Conservation (phyloP, 306 rosid species). For the Canavalia ensiformis region DNA sequence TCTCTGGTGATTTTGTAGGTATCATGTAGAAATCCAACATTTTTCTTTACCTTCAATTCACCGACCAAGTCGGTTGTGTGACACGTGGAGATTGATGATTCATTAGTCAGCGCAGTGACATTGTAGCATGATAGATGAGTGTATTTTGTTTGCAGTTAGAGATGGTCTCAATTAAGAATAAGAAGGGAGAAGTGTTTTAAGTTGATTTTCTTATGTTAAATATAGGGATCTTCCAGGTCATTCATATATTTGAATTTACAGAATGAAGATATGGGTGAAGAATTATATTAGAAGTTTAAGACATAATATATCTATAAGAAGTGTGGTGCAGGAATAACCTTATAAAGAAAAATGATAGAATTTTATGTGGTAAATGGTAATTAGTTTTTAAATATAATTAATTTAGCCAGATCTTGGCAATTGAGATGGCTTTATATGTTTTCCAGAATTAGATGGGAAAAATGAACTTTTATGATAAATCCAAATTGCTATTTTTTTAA, state of each 20-base stretch:
- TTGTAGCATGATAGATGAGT: not conserved
- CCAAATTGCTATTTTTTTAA: not conserved
- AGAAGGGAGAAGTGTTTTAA: not conserved
- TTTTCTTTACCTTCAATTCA: not conserved
- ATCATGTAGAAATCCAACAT: not conserved
- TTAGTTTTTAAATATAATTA: not conserved
- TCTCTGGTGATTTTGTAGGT: slow-evolving; percentile 4
- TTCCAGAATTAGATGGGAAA: not conserved
- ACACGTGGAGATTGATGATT: not conserved
- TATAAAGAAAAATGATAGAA: not conserved
- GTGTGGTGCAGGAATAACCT: not conserved
- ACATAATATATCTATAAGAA: not conserved
- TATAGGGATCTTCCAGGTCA: not conserved
- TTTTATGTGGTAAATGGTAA: not conserved
- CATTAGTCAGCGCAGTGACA: not conserved
- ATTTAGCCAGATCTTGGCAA: not conserved
- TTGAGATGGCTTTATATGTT: not conserved
- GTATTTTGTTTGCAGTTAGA: not conserved
- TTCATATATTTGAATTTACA: not conserved
- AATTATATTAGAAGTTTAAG: not conserved
- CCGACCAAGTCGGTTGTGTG: not conserved
- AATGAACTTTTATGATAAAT: not conserved
- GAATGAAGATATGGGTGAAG: not conserved
- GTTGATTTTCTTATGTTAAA: not conserved
- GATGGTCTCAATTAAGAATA: not conserved